Percentiles rank a stretch among this genome's conserved stretches.
These are phyloP conservation scores for Sporothrix inflata DNA, from an alignment of 2,329 filamentous ascomycete species.

Conservation along the genomic window DNA sequence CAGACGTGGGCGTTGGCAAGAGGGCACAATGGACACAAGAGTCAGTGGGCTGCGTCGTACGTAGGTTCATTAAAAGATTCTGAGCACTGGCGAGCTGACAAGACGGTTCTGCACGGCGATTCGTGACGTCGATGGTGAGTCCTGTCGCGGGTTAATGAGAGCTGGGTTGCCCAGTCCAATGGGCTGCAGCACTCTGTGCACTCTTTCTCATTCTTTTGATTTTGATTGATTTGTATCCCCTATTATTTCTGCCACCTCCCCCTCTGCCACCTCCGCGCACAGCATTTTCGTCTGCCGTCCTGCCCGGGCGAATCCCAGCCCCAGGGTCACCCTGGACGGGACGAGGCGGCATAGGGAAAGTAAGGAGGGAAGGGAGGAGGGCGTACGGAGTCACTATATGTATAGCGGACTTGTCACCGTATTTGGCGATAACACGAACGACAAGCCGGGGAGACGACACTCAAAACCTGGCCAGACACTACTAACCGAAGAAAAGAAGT, in stretches of 20 bases:
- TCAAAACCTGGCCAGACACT: neutral
- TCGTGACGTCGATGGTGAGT: neutral
- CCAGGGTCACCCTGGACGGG: constrained; percentile 17
- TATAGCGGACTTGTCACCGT: constrained; percentile 1
- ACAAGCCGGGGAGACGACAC: neutral
- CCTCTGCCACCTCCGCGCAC: neutral
- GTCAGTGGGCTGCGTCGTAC: neutral
- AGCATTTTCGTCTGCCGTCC: neutral
- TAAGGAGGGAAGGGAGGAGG: neutral
- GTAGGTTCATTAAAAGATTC: neutral
- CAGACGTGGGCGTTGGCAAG: neutral
- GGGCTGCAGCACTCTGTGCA: neutral
- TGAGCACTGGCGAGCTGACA: neutral
- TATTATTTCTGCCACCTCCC: neutral
- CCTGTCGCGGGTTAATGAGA: constrained; percentile 16
- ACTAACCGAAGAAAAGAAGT: neutral
- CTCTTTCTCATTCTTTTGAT: neutral
- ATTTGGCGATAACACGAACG: neutral
- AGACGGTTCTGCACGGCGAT: neutral
- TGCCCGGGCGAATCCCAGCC: neutral
- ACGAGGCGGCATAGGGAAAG: constrained; percentile 2
- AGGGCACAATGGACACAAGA: too few species aligned
- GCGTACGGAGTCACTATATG: neutral
- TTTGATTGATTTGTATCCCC: neutral
- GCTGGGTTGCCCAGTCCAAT: neutral